Evolutionary conservation across 257 asterid genomes (phyloP).

Genomic region (Voacanga thouarsii): DNA sequence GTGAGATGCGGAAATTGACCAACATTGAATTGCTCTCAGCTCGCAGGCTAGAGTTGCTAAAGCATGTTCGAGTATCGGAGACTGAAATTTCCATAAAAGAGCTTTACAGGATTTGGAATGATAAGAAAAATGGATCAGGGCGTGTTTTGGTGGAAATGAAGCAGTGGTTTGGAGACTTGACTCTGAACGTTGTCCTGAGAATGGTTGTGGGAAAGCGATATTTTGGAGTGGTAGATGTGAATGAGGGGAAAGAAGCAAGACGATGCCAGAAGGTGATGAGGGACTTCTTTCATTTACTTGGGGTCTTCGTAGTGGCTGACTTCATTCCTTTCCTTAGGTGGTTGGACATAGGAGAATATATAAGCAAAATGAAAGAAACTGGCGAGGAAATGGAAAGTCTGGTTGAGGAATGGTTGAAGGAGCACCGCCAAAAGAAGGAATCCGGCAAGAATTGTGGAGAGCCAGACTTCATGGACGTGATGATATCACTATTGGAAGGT

Average conservation of each 20-base stretch:
- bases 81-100: conserved; percentile 12
- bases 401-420: conserved; percentile 29
- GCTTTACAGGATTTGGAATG: conserved; percentile 12
- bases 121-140: neutral
- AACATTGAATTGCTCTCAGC: conserved; percentile 22
- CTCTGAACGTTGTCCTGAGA: conserved; percentile 19
- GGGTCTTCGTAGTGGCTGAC: conserved; percentile 21
- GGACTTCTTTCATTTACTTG: conserved; percentile 19
- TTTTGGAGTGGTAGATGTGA: neutral
- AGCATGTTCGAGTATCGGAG: conserved; percentile 23
- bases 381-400: conserved; percentile 27
- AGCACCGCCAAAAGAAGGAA: conserved; percentile 18
- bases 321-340: conserved; percentile 25
- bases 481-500: conserved; percentile 42
- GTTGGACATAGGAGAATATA: conserved; percentile 33
- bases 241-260: conserved; percentile 14
- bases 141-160: conserved; percentile 27
- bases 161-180: conserved; percentile 27
- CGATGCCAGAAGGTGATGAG: conserved; percentile 23
- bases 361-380: conserved; percentile 29
- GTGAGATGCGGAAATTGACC: conserved; percentile 23
- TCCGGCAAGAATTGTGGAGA: neutral
- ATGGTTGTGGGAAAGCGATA: conserved; percentile 28
- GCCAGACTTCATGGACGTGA: conserved; percentile 50
- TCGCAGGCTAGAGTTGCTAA: conserved; percentile 23